Conservation (phyloP, 2,329 filamentous ascomycete genomes). For the Botryotinia convoluta region DNA sequence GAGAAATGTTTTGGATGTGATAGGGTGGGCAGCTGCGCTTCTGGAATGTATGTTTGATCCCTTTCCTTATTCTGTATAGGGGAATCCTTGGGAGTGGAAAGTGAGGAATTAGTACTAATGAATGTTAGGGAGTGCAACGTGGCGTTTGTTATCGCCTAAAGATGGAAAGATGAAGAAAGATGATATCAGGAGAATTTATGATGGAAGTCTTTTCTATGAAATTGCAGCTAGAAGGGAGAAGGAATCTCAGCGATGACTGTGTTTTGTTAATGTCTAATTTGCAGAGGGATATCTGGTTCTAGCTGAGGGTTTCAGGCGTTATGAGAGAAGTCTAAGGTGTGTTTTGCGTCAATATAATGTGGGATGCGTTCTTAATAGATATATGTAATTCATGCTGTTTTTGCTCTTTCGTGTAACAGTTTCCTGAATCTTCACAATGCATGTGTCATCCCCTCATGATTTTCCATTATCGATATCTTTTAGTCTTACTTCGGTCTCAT, state of each 20-base stretch:
- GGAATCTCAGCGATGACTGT: neutral
- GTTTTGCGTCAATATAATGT: neutral
- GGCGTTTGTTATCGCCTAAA: slow-evolving; percentile 53
- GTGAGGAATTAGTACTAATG: neutral
- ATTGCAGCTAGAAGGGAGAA: slow-evolving; percentile 38
- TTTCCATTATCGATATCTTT: neutral
- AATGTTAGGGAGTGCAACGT: slow-evolving; percentile 46
- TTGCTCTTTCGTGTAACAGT: neutral
- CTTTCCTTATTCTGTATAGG: neutral
- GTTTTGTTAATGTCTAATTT: too few species aligned
- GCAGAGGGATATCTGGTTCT: neutral
- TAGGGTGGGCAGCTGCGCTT: slow-evolving; percentile 40
- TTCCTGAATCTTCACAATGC: neutral
- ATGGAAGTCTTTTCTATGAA: slow-evolving; percentile 51
- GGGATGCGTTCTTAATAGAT: neutral
- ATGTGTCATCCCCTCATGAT: neutral
- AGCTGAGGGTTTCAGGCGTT: neutral
- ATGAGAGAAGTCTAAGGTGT: neutral
- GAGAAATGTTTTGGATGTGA: slow-evolving; percentile 43
- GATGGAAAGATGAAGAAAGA: slow-evolving; percentile 58
- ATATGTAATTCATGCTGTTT: neutral
- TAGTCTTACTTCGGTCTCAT: neutral
- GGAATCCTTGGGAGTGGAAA: neutral
- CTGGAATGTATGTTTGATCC: slow-evolving; percentile 38
- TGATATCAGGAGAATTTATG: slow-evolving; percentile 52